Conservation (phyloP, 148 eudicot genomes). For the Selenicereus undatus region DNA sequence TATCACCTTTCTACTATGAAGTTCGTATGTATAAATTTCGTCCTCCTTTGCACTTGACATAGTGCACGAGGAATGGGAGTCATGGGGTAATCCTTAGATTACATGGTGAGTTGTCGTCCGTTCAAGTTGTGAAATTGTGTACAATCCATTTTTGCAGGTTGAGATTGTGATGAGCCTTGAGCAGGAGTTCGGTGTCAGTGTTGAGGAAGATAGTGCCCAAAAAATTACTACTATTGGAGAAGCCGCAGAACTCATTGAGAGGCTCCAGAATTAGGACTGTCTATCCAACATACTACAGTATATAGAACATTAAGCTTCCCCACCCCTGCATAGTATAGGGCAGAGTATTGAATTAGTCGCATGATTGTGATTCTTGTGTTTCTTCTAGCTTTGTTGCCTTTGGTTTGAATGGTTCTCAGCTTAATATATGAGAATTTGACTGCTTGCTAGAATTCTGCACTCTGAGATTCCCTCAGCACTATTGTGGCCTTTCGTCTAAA, state of each 20-base stretch:
- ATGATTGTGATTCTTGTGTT: not conserved
- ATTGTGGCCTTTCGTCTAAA: not conserved
- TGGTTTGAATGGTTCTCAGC: slow-evolving; percentile 14
- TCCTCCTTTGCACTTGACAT: not conserved
- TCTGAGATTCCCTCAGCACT: not conserved
- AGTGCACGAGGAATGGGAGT: not conserved
- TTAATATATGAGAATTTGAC: slow-evolving; percentile 17
- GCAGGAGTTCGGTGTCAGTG: not conserved
- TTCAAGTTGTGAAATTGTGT: not conserved
- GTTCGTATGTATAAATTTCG: not conserved
- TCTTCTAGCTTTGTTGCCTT: slow-evolving; percentile 1
- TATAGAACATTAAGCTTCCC: not conserved
- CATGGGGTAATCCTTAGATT: not conserved
- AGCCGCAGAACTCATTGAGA: slow-evolving; percentile 33
- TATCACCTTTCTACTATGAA: not conserved
- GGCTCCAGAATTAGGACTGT: slow-evolving; percentile 27
- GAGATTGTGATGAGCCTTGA: not conserved
- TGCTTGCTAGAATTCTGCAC: not conserved
- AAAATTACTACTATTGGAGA: not conserved
- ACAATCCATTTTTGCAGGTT: not conserved
- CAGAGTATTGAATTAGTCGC: not conserved
- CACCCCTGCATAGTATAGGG: slow-evolving; percentile 15
- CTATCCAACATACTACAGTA: not conserved
- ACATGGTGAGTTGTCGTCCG: not conserved
- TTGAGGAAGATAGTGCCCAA: not conserved